Base-by-base conservation (phyloP, 1,284 basidiomycete species). In the Pseudozyma sp. region DNA sequence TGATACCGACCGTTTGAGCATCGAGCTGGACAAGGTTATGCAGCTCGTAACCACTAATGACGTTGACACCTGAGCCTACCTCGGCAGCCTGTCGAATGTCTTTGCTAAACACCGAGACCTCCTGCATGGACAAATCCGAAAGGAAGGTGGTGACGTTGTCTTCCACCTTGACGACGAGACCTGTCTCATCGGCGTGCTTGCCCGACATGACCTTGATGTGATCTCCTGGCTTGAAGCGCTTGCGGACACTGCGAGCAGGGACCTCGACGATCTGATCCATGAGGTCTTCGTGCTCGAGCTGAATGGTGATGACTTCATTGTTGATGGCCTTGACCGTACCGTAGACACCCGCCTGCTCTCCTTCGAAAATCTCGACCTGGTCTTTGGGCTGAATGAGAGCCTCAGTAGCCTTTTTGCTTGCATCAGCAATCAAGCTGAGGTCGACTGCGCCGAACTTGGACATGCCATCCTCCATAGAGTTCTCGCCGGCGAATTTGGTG, bases 181-280 rank as follows among this genome's bases (percentile, higher is more conserved):
- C 96, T 7, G 95, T 97, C 86, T 97, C 95, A 81, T 97, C 94
- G 10, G 90, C 90, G 83, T 98, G 97, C 86, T 95, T 92, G 25
- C 96, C 96, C 8, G 91, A 89, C 90, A 97, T 94, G 64, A 99
- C 96, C 87, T 98, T 98, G 87, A 99, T 93, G 83, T 99, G 97
- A 86, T 99, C 96, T 85, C 96, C 97, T 54, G 94, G 90, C 85
- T 94, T 94, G 88, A 99, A 99, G 51, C 92, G 89, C 87, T 99
- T 99, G 76, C 95, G 89, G 3, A 98, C 94, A 82, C 92, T 93
- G 59, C 92, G 88, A 1, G 94, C 93, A 0, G 93, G 92, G 6
- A 99, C 89, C 73, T 97, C 94, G 57, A 88, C 84, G 80, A 91
- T 91, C 83, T 93, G 92, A 2, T 91, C 92, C 63, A 92, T 92